Base-by-base conservation (phyloP, 192 early-diverging fungal species). In the Umbelopsis sp. region DNA sequence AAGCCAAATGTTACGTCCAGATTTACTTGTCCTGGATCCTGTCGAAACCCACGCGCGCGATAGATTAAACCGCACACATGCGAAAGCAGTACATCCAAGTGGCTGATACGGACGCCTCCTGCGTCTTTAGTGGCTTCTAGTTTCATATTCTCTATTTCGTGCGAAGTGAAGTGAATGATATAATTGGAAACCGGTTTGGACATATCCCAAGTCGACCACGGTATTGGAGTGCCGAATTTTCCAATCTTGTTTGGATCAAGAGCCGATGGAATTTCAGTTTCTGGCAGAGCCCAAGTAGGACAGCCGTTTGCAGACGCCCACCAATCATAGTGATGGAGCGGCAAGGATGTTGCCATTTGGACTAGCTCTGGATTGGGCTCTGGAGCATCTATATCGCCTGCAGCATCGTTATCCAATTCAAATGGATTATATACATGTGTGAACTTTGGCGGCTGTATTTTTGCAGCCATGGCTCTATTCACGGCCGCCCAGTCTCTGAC, bases 1-100 rank as follows among this genome's bases (percentile, higher is more conserved):
- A 66, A 66, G 1, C 37, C 65, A 46, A 66, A 66, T 2, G 65
- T 66, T 18, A 66, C 65, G 15, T 66, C 65, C 25, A 66, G 7
- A 25, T n/a, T 46, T 13, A 66, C 65, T 12, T 66, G 37, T 25
- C 47, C 65, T 0, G 3, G 12, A 20, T 66, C 41, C 12, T 66
- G 12, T 25, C 47, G 37, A 2, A 66, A 46, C 0, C 65, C 65
- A 12, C 44, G 33, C 4, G 44, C 65, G 0, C 65, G 65, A 20
- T 48, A 46, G 6, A 66, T 66, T 2, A 46, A 1, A 12, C 35
- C 65, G 9, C 65, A 66, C 16, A 66, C 13, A 22, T 66, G 41
- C 7, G 65, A 46, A 35, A 66, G n/a, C 2, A 66, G 25, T 7
- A 44, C 65, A 46, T 66, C 65, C 2, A 66, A 20, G 45, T 66